phyloP scores from a whole-genome alignment of 2,329 filamentous ascomycete species.

The Colletotrichum musicola region DNA sequence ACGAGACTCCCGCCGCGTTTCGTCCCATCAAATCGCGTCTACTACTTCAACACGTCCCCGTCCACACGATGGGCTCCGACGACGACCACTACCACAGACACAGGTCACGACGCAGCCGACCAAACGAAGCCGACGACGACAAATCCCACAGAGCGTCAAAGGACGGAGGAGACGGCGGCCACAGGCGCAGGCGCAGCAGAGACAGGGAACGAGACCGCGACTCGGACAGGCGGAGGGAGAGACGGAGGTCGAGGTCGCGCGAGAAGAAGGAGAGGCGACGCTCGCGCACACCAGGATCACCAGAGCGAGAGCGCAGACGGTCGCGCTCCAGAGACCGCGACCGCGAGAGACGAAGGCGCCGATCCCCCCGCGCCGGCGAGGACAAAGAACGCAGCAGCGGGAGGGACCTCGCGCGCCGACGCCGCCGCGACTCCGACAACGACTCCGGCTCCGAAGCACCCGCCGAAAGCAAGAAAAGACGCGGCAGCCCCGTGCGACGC shows the following conservation, averaged over 20 bases:
- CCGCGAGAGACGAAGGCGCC: slow-evolving; percentile 44
- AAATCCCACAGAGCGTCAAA: slow-evolving; percentile 7
- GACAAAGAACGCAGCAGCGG: slow-evolving; percentile 28
- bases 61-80: slow-evolving; percentile 30
- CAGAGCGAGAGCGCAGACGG: slow-evolving; percentile 22
- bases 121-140: slow-evolving; percentile 8
- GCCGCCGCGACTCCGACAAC: slow-evolving; percentile 1
- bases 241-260: slow-evolving; percentile 23
- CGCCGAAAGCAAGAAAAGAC: slow-evolving; percentile 48
- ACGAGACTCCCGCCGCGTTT: too few relatives aligned
- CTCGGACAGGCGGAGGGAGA: slow-evolving; percentile 25
- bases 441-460: slow-evolving; percentile 45
- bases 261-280: slow-evolving; percentile 31
- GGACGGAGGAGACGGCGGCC: slow-evolving; percentile 9
- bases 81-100: slow-evolving; percentile 29
- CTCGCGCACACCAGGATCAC: slow-evolving; percentile 33
- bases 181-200: slow-evolving; percentile 32
- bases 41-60: too few relatives aligned
- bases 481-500: slow-evolving; percentile 44
- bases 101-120: slow-evolving; percentile 23
- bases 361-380: slow-evolving; percentile 43
- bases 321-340: slow-evolving; percentile 39
- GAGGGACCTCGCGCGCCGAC: slow-evolving; percentile 26
- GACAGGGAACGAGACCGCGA: slow-evolving; percentile 22
- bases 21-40: too few relatives aligned